Evolutionary conservation across 163 green algal species (phyloP).

Genomic region (Coccomyxa subellipsoidea): DNA sequence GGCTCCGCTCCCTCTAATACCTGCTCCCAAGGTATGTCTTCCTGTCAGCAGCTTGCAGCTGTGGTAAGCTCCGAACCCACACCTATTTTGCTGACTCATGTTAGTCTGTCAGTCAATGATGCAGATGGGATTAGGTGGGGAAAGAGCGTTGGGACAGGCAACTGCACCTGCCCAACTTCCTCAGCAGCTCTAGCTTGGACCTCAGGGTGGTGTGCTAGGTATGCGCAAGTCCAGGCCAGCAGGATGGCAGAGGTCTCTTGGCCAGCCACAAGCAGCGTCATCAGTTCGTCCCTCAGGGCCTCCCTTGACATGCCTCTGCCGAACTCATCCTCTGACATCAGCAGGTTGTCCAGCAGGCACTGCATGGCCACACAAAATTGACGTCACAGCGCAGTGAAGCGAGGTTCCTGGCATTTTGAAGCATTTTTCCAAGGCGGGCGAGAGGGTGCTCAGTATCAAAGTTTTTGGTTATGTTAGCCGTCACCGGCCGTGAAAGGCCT

Average conservation of each 20-base stretch:
- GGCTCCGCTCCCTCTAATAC: slow-evolving; percentile 24
- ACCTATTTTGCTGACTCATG: no score
- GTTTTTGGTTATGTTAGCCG: slow-evolving; percentile 23
- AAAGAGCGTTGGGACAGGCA: background rate
- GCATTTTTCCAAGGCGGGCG: background rate
- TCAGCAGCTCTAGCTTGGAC: slow-evolving; percentile 37
- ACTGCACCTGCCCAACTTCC: background rate
- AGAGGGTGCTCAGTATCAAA: slow-evolving; percentile 21
- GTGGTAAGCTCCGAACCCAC: no score
- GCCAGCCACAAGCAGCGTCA: slow-evolving; percentile 88
- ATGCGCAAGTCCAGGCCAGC: slow-evolving; percentile 68
- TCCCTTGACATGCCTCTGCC: slow-evolving; percentile 57
- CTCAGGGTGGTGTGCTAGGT: slow-evolving; percentile 67
- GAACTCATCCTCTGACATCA: slow-evolving; percentile 39
- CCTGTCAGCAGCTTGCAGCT: background rate
- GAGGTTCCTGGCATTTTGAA: no score
- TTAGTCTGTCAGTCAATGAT: no score
- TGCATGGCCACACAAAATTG: slow-evolving; percentile 4
- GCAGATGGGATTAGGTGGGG: no score
- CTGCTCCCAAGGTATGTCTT: background rate
- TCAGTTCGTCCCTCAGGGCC: slow-evolving; percentile 78
- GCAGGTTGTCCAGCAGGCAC: slow-evolving; percentile 54
- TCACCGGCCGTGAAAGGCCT: background rate
- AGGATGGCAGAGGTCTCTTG: slow-evolving; percentile 86
- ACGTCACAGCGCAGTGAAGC: background rate